Percentiles rank a stretch among this genome's conserved stretches.
Conservation (phyloP, 306 rosid genomes). For the Cyamopsis tetragonoloba region DNA sequence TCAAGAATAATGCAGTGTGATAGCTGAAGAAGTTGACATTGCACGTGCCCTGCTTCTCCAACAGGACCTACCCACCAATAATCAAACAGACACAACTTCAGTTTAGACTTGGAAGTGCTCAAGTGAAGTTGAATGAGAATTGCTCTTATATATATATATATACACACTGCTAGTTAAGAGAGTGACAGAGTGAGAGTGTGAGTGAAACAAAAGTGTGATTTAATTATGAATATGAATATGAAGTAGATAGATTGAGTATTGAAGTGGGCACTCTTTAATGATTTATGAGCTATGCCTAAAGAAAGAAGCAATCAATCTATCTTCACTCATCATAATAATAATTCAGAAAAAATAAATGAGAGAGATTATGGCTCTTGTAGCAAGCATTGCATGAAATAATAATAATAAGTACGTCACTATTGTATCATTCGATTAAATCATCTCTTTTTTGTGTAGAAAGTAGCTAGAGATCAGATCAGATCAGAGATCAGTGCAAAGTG, state of each 20-base stretch:
- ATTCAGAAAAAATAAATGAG: not conserved
- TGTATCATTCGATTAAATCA: too few species aligned
- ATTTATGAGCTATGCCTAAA: not conserved
- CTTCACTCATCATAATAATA: not conserved
- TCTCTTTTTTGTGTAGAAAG: not conserved
- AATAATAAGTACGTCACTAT: too few species aligned
- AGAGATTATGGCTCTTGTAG: not conserved
- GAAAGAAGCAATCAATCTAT: conserved; percentile 27
- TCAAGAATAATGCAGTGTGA: not conserved
- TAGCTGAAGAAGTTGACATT: conserved; percentile 16
- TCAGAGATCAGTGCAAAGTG: not conserved
- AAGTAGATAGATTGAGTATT: conserved; percentile 61
- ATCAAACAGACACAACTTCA: not conserved
- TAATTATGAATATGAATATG: too few species aligned
- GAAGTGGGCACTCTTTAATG: conserved; percentile 60
- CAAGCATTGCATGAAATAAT: not conserved
- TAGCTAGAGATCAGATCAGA: too few species aligned
- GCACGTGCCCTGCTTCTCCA: conserved; percentile 99
- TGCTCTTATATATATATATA: too few species aligned
- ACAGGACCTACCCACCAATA: conserved; percentile 55
- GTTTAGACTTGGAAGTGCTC: conserved; percentile 10
- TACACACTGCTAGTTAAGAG: conserved; percentile 32
- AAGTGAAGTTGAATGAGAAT: conserved; percentile 21
- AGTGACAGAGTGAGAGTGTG: not conserved
- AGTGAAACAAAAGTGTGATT: too few species aligned